phyloP scores from a whole-genome alignment of 345 rosid genomes.

The Abelmoschus esculentus region DNA sequence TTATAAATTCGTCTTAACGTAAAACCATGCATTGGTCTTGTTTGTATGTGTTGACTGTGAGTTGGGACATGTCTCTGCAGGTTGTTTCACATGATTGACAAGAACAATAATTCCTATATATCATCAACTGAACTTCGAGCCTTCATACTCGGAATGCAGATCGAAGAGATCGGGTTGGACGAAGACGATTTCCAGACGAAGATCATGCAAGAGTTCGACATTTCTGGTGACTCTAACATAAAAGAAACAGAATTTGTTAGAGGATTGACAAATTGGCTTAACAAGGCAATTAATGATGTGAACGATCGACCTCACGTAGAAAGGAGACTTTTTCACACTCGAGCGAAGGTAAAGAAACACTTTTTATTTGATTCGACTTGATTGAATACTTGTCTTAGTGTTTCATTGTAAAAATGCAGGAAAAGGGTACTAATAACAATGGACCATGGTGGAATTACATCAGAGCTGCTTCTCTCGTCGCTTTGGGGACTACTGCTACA shows the following conservation, averaged over 20 bases:
- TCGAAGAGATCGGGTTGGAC: conserved; percentile 23
- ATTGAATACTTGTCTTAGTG: too few relatives aligned
- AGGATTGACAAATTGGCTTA: conserved; percentile 33
- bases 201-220: conserved; percentile 29
- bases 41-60: too few relatives aligned
- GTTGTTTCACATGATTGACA: conserved; percentile 32
- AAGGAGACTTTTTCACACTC: background rate
- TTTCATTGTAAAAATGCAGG: too few relatives aligned
- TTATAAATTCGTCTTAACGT: too few relatives aligned
- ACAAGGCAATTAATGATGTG: conserved; percentile 3
- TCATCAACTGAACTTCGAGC: conserved; percentile 32
- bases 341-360: background rate
- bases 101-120: conserved; percentile 14
- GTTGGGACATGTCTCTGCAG: background rate
- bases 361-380: too few relatives aligned
- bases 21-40: too few relatives aligned
- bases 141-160: conserved; percentile 33
- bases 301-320: background rate
- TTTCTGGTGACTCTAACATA: conserved; percentile 21
- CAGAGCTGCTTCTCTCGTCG: conserved; percentile 23
- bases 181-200: conserved; percentile 13
- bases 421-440: background rate
- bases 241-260: conserved; percentile 27
- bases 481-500: conserved; percentile 27
- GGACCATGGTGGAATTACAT: conserved; percentile 31